Evolutionary conservation across 352 stramenopile species (phyloP).

Genomic region (Phytophthora parvispora): DNA sequence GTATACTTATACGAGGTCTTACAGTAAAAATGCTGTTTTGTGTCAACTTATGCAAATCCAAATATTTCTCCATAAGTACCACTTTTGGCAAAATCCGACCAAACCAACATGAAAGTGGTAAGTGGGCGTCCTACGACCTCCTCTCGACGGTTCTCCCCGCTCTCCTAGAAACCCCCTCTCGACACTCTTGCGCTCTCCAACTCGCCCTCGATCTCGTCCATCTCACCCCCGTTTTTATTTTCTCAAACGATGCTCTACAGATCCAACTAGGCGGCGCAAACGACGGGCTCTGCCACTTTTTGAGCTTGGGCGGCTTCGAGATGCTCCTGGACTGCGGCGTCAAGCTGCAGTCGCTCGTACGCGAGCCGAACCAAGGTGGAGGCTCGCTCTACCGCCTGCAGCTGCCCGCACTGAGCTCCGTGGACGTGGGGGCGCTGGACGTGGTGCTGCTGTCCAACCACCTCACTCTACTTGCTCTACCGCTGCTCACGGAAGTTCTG

Average conservation of each 20-base stretch:
- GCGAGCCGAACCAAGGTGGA: not conserved
- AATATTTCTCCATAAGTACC: not conserved
- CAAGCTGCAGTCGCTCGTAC: constrained; percentile 22
- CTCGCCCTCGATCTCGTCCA: constrained; percentile 8
- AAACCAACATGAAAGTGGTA: constrained; percentile 49
- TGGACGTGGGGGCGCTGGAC: constrained; percentile 78
- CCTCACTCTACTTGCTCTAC: constrained; percentile 72
- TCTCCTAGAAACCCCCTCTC: constrained; percentile 1
- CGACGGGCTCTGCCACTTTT: constrained; percentile 82
- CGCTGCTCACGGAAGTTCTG: constrained; percentile 77
- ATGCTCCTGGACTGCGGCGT: constrained; percentile 86
- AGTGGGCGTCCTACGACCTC: not conserved
- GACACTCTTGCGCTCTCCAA: not conserved
- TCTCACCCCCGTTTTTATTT: constrained; percentile 28
- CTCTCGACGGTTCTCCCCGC: not conserved
- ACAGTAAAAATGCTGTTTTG: not conserved
- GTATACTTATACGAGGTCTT: not conserved
- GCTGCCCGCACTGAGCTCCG: constrained; percentile 46
- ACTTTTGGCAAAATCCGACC: constrained; percentile 1
- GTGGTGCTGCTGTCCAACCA: constrained; percentile 84
- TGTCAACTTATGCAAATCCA: not conserved
- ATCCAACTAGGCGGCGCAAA: constrained; percentile 81
- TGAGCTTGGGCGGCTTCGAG: constrained; percentile 83
- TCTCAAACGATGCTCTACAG: constrained; percentile 32
- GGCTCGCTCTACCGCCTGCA: constrained; percentile 32